Base-by-base conservation (phyloP, 2,329 filamentous ascomycete genomes). In the Penicillium aurantiogriseum region DNA sequence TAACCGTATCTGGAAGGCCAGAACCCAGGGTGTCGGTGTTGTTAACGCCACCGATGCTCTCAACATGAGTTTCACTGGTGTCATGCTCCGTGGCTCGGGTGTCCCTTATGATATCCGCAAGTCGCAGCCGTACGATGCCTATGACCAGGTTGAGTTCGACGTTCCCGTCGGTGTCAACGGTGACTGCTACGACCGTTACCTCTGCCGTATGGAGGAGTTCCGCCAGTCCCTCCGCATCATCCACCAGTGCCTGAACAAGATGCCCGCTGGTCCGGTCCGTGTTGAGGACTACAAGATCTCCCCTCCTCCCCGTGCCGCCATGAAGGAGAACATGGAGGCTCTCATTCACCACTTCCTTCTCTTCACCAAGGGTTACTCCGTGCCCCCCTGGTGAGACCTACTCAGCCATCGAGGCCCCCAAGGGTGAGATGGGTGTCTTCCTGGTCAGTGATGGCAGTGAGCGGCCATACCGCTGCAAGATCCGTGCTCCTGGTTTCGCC, bases 241-340 rank as follows among this genome's bases (percentile, higher is more conserved):
- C 74, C 88, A 96, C 83, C 95, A 99, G 79, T 99, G 95, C 78
- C 81, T 99, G 69, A 97, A 99, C 84, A 91, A 99, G 83, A 99
- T 99, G 91, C 93, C 95, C 48, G 84, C 90, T 48, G 94, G 94
- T 29, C 94, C 94, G 51, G 85, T 97, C 73, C 90, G 93, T 67
- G 91, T 97, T 42, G 94, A 99, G 79, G 94, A 99, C 79, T 99
- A 97, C 87, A 99, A 99, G 86, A 86, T 99, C 71, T 89, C 91
- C 3, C 94, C 94, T 23, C 94, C 94, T 61, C 95, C 94, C n/a
- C 88, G 94, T 72, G 84, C 91, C 44, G 94, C 94, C 71, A 99
- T 99, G 94, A 99, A 99, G 85, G 94, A 99, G 86, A 99, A 99
- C 83, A 99, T 99, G 95, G 94, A 99, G 81, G 92, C 94, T 39